Base-by-base conservation (phyloP, 2,329 filamentous ascomycete genomes). In the Aschersonia sp. region DNA sequence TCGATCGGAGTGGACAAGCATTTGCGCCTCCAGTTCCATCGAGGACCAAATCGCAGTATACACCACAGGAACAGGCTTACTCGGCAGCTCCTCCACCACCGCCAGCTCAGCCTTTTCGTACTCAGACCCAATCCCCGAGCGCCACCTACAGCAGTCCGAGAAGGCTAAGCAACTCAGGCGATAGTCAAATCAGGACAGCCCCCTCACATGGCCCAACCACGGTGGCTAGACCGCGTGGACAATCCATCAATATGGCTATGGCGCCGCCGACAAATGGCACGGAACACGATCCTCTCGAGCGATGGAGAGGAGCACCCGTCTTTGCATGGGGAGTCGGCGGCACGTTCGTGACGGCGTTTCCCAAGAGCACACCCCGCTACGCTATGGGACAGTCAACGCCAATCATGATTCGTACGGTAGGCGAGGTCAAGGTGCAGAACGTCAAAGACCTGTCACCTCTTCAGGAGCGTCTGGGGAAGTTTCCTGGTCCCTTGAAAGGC, bases 311-410 rank as follows among this genome's bases (percentile, higher is more conserved):
- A 4, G 76, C 79, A 10, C 92, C 94, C 0, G 75, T 95, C 10
- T 83, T 97, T 57, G 77, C 77, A 1, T 98, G 94, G 83, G 88
- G 87, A 3, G 80, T 94, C 45, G 89, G 88, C 22, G 92, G 92
- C 10, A 77, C 78, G 2, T 69, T 95, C 9, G 73, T 94, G 3
- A 88, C 84, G 1, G 87, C 82, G 42, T 95, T 97, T 58, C 92
- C 94, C 0, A 88, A 85, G 60, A 84, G 90, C 53, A 78, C 92
- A 35, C 89, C 90, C 11, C 81, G 89, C 44, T 97, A 95, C 63
- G 80, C 82, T 30, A 81, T 86, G 53, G 84, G 81, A 45, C 79
- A 83, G 54, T 71, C 75, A 22, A 64, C 76, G 6, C 88, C 90
- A 0, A 84, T 84, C 68, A 83, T 95, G 52, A 81, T 92, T 57